A percentile compares a stretch with the other conserved stretches of the same genome.
phyloP scores from a whole-genome alignment of 805 yeast genomes.

The Candida sakaeoensis region DNA sequence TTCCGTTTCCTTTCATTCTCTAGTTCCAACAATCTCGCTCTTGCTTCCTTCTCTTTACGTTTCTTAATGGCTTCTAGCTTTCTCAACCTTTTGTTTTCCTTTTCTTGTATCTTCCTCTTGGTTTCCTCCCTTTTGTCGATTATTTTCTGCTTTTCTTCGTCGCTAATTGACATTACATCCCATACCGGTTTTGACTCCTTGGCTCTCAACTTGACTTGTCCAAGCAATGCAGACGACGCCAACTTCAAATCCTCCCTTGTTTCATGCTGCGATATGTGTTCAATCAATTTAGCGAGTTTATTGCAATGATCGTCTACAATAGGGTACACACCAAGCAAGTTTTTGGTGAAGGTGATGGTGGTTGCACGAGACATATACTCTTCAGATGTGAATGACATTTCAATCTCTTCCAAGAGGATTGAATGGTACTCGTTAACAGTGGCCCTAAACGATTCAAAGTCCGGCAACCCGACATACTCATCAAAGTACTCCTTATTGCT shows the following conservation, averaged over 20 bases:
- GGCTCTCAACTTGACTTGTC: slow-evolving; percentile 56
- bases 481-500: slow-evolving; percentile 26
- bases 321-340: slow-evolving; percentile 62
- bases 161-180: slow-evolving; percentile 53
- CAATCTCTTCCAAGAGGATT: slow-evolving; percentile 41
- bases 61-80: neutral
- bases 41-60: slow-evolving; percentile 3
- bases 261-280: slow-evolving; percentile 49
- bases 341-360: slow-evolving; percentile 72
- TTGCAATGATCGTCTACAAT: slow-evolving; percentile 64
- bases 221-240: slow-evolving; percentile 69
- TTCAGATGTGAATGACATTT: slow-evolving; percentile 39
- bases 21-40: slow-evolving; percentile 4
- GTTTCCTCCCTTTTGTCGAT: slow-evolving; percentile 20
- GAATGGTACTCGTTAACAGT: slow-evolving; percentile 55
- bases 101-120: slow-evolving; percentile 13
- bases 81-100: slow-evolving; percentile 9
- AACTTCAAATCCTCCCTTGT: slow-evolving; percentile 75
- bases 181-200: slow-evolving; percentile 48
- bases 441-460: slow-evolving; percentile 34
- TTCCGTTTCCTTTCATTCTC: slow-evolving; percentile 1
- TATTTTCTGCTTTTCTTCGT: slow-evolving; percentile 35
- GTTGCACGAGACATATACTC: slow-evolving; percentile 81
- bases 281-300: slow-evolving; percentile 43
- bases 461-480: slow-evolving; percentile 16